Evolutionary conservation across 768 basidiomycete genomes (phyloP), one percentile per base, ranked within the genome.

Genomic region (Pleurotus tuoliensis): DNA sequence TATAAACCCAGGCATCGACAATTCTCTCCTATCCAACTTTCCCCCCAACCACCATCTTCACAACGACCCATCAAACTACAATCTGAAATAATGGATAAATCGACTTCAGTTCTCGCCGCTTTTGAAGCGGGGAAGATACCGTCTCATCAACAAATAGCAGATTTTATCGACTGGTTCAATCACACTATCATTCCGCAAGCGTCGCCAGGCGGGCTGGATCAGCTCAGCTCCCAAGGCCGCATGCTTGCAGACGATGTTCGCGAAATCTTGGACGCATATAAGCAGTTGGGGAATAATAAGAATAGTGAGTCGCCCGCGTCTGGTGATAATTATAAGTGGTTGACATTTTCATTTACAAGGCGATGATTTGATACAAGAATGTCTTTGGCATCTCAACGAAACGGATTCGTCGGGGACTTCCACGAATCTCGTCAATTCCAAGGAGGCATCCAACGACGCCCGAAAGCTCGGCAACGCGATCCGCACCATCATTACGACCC

Each of bases 121-220:
- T 69, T 90, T 62, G 78, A 83, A 59, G 86, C 87, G 15, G 86
- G 86, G 18, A 90, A 90, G 64, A 71, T 88, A 3, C 88, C 88
- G 15, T 76, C 76, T 1, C 83, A 87, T 9, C 67, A 78, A 25
- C 88, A 90, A 64, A 61, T 81, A 39, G 75, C 76, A 58, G 64
- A 64, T 0, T 75, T 78, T 63, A 76, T 87, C 60, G 81, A 87
- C 64, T 83, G 77, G 75, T 63, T 82, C 46, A 80, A 82, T 40
- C 64, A 74, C 11, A 73, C 80, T 37, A 72, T 77, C 8, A 70
- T 86, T 57, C 67, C 82, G 6, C 73, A 76, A 40, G 68, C 76
- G 20, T 75, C 83, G 45, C 72, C 76, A 1, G 56, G 67, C 5
- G 58, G 69, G 1, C 66, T 69, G 3, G 73, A 69, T 13, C 73